Conservation (phyloP, 1,284 basidiomycete genomes). For the Violaceomyces palustris region DNA sequence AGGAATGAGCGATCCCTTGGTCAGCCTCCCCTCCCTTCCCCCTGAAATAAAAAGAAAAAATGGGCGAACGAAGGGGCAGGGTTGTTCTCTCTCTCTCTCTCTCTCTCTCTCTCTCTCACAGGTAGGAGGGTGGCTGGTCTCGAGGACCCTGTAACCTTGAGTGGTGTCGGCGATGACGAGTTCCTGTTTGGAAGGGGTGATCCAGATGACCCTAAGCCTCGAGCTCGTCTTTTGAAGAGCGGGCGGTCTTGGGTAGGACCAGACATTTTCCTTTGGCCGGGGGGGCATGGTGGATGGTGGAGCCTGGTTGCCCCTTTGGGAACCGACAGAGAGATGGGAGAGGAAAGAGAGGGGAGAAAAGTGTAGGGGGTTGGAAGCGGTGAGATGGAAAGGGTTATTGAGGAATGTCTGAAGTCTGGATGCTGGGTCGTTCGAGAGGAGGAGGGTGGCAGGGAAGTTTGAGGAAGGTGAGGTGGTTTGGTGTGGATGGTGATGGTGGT, state of each 20-base stretch:
- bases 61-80: background rate
- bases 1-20: conserved; percentile 1
- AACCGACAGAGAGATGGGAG: too few species aligned
- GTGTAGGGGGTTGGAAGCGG: too few species aligned
- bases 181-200: conserved; percentile 32
- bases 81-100: background rate
- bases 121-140: conserved; percentile 48
- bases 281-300: conserved; percentile 1
- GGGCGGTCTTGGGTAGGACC: conserved; percentile 49
- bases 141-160: conserved; percentile 44
- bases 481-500: too few species aligned
- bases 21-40: background rate
- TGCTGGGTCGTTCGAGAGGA: too few species aligned
- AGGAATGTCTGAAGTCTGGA: too few species aligned
- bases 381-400: too few species aligned
- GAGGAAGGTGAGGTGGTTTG: too few species aligned
- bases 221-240: conserved; percentile 34
- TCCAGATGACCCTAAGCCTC: conserved; percentile 42
- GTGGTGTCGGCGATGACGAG: conserved; percentile 43
- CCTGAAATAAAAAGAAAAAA: too few species aligned
- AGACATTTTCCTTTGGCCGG: conserved; percentile 18
- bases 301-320: too few species aligned
- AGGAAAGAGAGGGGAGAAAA: too few species aligned
- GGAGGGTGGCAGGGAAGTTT: too few species aligned
- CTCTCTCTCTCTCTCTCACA: conserved; percentile 7